These are phyloP conservation scores for Wickerhamiella spandovensis DNA, from an alignment of 805 yeast species.

Conservation along the genomic window DNA sequence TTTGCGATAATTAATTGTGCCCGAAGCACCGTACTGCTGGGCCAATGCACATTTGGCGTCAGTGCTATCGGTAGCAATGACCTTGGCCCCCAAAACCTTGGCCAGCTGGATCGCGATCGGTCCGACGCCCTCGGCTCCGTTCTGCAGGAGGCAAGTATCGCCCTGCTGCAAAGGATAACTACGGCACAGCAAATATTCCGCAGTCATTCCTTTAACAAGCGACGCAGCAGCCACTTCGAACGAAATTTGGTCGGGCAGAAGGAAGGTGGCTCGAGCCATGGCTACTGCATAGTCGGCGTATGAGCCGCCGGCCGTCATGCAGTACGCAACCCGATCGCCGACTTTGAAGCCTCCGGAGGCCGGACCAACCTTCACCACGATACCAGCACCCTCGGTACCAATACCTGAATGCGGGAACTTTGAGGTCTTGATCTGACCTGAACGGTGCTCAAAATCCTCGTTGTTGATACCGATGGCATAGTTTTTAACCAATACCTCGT, in stretches of 20 bases:
- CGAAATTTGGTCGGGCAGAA: neutral
- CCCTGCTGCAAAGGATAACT: conserved; percentile 54
- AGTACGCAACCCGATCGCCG: neutral
- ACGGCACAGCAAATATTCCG: conserved; percentile 53
- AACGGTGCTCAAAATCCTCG: conserved; percentile 72
- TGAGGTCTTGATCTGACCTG: conserved; percentile 53
- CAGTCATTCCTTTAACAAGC: conserved; percentile 32
- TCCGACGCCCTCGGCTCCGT: conserved; percentile 96
- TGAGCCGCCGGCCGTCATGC: neutral
- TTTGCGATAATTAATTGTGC: conserved; percentile 32
- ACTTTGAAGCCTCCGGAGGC: neutral
- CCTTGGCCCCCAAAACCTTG: conserved; percentile 53
- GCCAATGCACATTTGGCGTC: conserved; percentile 58
- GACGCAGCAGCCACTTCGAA: neutral
- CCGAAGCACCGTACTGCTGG: conserved; percentile 64
- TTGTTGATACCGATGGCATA: conserved; percentile 68
- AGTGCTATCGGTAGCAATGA: conserved; percentile 74
- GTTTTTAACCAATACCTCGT: conserved; percentile 60
- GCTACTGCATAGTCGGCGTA: neutral
- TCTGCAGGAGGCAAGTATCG: conserved; percentile 67
- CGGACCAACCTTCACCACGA: neutral
- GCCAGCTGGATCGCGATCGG: conserved; percentile 56
- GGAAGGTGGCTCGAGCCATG: conserved; percentile 7
- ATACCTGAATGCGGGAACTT: conserved; percentile 31
- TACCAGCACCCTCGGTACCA: neutral